These are phyloP conservation scores for Hypholoma fasciculare DNA, from an alignment of 768 basidiomycete species.

Conservation along the genomic window DNA sequence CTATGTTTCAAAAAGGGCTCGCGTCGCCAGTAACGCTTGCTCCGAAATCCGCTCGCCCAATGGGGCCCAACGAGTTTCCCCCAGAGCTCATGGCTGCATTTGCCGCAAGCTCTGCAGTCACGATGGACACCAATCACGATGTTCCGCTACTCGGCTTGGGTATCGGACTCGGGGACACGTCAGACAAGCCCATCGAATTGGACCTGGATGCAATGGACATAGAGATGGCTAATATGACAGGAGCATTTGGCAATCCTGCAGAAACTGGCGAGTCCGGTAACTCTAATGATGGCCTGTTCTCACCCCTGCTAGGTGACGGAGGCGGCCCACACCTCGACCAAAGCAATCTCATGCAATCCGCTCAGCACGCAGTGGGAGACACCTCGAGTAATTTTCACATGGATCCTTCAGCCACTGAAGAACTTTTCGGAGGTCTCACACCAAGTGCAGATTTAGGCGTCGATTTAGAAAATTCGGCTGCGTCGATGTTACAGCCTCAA, in stretches of 20 bases:
- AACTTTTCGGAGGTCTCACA: slow-evolving; percentile 25
- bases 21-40: slow-evolving; percentile 82
- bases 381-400: slow-evolving; percentile 15
- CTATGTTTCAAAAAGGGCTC: slow-evolving; percentile 58
- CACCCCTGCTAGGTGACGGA: slow-evolving; percentile 33
- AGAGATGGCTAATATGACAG: slow-evolving; percentile 53
- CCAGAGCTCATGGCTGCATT: slow-evolving; percentile 70
- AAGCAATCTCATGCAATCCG: background rate
- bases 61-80: slow-evolving; percentile 53
- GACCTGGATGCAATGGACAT: slow-evolving; percentile 72
- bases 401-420: slow-evolving; percentile 16
- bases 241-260: slow-evolving; percentile 53
- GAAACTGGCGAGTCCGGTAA: slow-evolving; percentile 30
- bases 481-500: slow-evolving; percentile 7
- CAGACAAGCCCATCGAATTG: slow-evolving; percentile 81
- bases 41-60: slow-evolving; percentile 72
- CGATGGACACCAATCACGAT: slow-evolving; percentile 30
- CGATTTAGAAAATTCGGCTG: slow-evolving; percentile 2
- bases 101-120: slow-evolving; percentile 32
- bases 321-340: slow-evolving; percentile 6
- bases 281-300: slow-evolving; percentile 49
- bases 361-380: slow-evolving; percentile 5
- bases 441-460: slow-evolving; percentile 10
- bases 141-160: slow-evolving; percentile 29
- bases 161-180: slow-evolving; percentile 53